Evolutionary conservation across 176 grass and related monocot species (phyloP).

Genomic region (Phoenix roebelenii): DNA sequence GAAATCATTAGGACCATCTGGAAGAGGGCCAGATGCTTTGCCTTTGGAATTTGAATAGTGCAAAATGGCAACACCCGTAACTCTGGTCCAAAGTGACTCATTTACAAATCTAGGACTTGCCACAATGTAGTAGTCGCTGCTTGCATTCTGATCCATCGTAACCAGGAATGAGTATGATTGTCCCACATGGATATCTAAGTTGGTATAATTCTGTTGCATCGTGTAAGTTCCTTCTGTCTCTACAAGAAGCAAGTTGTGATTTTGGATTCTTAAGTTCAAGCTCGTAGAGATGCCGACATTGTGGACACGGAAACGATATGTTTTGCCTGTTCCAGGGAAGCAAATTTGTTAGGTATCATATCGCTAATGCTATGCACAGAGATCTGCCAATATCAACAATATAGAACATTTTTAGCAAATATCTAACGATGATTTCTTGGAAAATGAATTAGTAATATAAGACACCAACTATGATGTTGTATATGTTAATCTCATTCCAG

Average conservation of each 20-base stretch:
- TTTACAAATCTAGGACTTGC: slow-evolving; percentile 89
- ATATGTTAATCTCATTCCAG: no score
- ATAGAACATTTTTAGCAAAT: no score
- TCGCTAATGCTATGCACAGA: no score
- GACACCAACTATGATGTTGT: no score
- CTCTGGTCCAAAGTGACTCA: slow-evolving; percentile 60
- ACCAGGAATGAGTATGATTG: slow-evolving; percentile 93
- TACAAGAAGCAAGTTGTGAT: slow-evolving; percentile 70
- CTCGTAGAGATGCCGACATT: slow-evolving; percentile 82
- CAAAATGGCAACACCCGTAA: slow-evolving; percentile 78
- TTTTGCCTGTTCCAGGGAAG: slow-evolving; percentile 51
- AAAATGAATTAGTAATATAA: no score
- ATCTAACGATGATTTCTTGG: no score
- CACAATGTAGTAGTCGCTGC: slow-evolving; percentile 85
- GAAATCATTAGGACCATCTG: slow-evolving; percentile 77
- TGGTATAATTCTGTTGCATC: slow-evolving; percentile 75
- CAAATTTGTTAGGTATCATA: slow-evolving; percentile 7
- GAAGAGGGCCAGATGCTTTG: slow-evolving; percentile 75
- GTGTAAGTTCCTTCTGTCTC: slow-evolving; percentile 93
- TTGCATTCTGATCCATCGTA: slow-evolving; percentile 95
- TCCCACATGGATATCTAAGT: slow-evolving; percentile 85
- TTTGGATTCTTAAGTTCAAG: slow-evolving; percentile 89
- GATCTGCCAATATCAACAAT: no score
- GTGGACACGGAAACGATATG: slow-evolving; percentile 79
- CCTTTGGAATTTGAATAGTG: slow-evolving; percentile 91